phyloP scores from a whole-genome alignment of 208 protist species.

The Wallacemonas sp. region DNA sequence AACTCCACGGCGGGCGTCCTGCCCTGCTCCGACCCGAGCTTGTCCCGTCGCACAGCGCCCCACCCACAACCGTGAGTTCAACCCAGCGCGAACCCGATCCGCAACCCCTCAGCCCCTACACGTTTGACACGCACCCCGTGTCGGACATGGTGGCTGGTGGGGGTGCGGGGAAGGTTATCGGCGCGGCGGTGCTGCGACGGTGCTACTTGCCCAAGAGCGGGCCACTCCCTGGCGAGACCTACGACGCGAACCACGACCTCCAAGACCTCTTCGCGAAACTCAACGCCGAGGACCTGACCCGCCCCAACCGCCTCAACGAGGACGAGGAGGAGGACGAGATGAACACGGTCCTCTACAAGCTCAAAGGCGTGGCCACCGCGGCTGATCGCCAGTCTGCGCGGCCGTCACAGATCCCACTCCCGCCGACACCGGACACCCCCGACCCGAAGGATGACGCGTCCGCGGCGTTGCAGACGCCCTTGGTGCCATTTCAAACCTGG shows the following conservation, averaged over 20 bases:
- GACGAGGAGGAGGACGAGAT: conserved; percentile 32
- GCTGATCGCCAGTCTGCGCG: not conserved
- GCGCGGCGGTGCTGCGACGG: not conserved
- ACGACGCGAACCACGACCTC: conserved; percentile 43
- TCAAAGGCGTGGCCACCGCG: not conserved
- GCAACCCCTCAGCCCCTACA: conserved; percentile 1
- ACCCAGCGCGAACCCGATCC: too few species aligned
- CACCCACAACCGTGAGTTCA: too few species aligned
- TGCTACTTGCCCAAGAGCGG: not conserved
- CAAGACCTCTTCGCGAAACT: conserved; percentile 37
- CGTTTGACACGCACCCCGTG: not conserved
- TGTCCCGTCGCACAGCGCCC: too few species aligned
- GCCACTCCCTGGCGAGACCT: conserved; percentile 6
- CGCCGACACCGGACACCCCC: not conserved
- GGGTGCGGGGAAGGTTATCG: not conserved
- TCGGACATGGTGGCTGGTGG: conserved; percentile 6
- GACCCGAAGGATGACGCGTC: not conserved
- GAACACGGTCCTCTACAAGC: conserved; percentile 10
- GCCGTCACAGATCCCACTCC: conserved; percentile 8
- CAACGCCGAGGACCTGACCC: conserved; percentile 33
- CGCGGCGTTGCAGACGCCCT: not conserved
- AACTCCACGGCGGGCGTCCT: not conserved
- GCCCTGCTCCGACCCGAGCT: not conserved
- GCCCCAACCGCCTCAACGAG: conserved; percentile 28
- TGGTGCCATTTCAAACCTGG: conserved; percentile 41